phyloP scores from a whole-genome alignment of 2,329 filamentous ascomycete species.

The Exophiala sp. region DNA sequence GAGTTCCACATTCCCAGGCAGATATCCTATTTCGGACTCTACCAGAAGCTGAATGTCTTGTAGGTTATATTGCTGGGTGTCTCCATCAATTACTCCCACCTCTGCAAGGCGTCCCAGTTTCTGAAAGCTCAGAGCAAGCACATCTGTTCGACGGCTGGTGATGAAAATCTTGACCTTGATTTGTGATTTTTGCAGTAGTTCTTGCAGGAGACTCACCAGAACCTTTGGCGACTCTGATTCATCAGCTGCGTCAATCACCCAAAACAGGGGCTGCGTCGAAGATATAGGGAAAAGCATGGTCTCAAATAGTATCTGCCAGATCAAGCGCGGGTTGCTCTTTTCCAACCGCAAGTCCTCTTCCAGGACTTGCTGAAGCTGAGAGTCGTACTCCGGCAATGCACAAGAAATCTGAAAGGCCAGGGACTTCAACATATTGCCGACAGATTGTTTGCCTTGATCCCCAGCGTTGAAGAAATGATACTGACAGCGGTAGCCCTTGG shows the following conservation, averaged over 20 bases:
- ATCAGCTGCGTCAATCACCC: slow-evolving; percentile 40
- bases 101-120: not conserved
- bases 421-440: slow-evolving; percentile 27
- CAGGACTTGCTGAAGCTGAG: slow-evolving; percentile 27
- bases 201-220: slow-evolving; percentile 25
- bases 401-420: slow-evolving; percentile 31
- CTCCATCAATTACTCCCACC: slow-evolving; percentile 7
- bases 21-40: slow-evolving; percentile 12
- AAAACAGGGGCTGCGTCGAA: slow-evolving; percentile 31
- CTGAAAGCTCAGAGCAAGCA: slow-evolving; percentile 3
- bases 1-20: slow-evolving; percentile 4
- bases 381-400: slow-evolving; percentile 15
- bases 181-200: slow-evolving; percentile 18
- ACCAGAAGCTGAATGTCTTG: slow-evolving; percentile 19
- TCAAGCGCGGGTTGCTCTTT: slow-evolving; percentile 25
- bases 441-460: slow-evolving; percentile 29
- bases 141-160: slow-evolving; percentile 5
- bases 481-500: slow-evolving; percentile 13
- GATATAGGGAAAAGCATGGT: slow-evolving; percentile 31
- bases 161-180: slow-evolving; percentile 29
- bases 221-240: slow-evolving; percentile 30
- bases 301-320: slow-evolving; percentile 35
- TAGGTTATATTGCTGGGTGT: slow-evolving; percentile 1
- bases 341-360: slow-evolving; percentile 29
- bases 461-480: slow-evolving; percentile 33